Evolutionary conservation across 2,329 filamentous ascomycete genomes (phyloP).

Genomic region (Thermochaetoides dissita): DNA sequence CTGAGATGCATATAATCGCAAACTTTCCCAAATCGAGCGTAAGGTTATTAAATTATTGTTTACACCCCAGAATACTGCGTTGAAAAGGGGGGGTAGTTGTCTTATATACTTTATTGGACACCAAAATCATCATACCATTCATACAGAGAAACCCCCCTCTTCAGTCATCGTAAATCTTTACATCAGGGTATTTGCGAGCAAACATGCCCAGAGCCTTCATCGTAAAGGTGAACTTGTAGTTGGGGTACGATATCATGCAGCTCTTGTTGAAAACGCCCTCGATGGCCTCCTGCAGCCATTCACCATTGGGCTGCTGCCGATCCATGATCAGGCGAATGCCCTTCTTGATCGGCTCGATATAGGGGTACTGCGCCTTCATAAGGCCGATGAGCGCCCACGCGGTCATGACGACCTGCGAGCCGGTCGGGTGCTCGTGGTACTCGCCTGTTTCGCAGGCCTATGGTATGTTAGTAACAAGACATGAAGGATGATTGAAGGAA

Average conservation of each 20-base stretch:
- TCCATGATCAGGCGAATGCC: constrained; percentile 72
- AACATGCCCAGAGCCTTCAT: constrained; percentile 92
- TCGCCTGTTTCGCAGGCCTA: constrained; percentile 62
- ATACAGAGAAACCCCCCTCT: too few species aligned
- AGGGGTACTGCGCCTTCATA: constrained; percentile 69
- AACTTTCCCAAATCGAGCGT: too few species aligned
- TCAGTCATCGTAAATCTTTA: constrained; percentile 27
- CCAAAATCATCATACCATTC: too few species aligned
- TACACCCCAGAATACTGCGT: too few species aligned
- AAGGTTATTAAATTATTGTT: too few species aligned
- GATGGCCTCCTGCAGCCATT: constrained; percentile 91
- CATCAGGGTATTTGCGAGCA: constrained; percentile 55
- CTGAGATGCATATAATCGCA: too few species aligned
- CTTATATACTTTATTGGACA: background rate
- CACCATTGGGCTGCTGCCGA: constrained; percentile 74
- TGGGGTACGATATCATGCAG: constrained; percentile 98
- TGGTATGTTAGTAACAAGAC: background rate
- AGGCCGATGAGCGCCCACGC: constrained; percentile 77
- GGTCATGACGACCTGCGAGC: constrained; percentile 86
- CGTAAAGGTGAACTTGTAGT: constrained; percentile 95
- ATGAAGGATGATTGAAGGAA: background rate
- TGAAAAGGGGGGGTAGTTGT: background rate
- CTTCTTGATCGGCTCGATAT: constrained; percentile 55
- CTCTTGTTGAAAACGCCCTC: constrained; percentile 98
- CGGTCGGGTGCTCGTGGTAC: constrained; percentile 59